Percentiles rank a stretch among this genome's conserved stretches.
Evolutionary conservation across 2,329 filamentous ascomycete genomes (phyloP).

Genomic region (Nigrospora osmanthi): DNA sequence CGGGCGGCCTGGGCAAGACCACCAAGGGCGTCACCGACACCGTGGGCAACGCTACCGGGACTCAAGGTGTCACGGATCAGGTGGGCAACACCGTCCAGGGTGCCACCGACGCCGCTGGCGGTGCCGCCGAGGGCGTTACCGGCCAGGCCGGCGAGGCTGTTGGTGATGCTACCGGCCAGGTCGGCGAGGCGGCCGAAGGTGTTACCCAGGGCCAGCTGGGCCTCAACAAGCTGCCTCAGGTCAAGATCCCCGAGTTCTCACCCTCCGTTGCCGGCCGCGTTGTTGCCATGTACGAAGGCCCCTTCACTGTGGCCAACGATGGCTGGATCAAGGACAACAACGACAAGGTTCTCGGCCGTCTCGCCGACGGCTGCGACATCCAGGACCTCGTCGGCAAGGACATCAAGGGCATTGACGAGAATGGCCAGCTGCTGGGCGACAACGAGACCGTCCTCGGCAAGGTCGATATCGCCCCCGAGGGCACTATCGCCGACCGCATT

Average conservation of each 20-base stretch:
- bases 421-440: constrained; percentile 60
- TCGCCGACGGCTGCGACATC: constrained; percentile 20
- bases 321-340: constrained; percentile 40
- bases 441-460: constrained; percentile 57
- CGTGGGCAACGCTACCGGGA: constrained; percentile 13
- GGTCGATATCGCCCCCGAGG: constrained; percentile 42
- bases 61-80: constrained; percentile 10
- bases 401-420: constrained; percentile 57
- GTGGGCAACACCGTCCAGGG: constrained; percentile 13
- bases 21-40: constrained; percentile 12
- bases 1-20: constrained; percentile 12
- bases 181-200: constrained; percentile 10
- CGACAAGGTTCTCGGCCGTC: constrained; percentile 25
- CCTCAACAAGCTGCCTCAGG: constrained; percentile 29
- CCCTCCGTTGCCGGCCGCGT: constrained; percentile 22
- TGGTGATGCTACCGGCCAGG: constrained; percentile 7
- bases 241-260: constrained; percentile 21
- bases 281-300: constrained; percentile 21
- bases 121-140: constrained; percentile 1
- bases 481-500: constrained; percentile 26
- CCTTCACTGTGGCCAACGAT: constrained; percentile 34
- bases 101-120: constrained; percentile 7
- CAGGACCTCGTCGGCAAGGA: constrained; percentile 43
- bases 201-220: constrained; percentile 13
- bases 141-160: constrained; percentile 6